These are phyloP conservation scores for Marchantia polymorpha DNA, from an alignment of 225 moss, liverwort and hornwort species.

Conservation along the genomic window DNA sequence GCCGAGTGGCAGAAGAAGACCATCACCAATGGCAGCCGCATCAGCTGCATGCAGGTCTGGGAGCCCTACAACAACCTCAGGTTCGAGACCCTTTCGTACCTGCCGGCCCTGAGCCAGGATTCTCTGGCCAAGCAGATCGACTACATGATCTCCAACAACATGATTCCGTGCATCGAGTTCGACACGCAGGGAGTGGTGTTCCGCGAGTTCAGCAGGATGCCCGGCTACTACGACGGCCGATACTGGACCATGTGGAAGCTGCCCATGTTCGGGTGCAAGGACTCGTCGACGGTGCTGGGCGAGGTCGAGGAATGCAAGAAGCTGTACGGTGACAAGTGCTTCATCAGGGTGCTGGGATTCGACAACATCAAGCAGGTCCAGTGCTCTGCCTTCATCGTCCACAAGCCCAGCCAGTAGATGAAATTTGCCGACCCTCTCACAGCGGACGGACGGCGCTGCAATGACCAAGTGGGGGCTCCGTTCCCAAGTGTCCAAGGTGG, in stretches of 20 bases:
- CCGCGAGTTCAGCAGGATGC: constrained; percentile 27
- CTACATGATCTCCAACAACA: constrained; percentile 41
- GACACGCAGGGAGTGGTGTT: background rate
- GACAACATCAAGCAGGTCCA: constrained; percentile 64
- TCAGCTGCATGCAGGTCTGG: constrained; percentile 31
- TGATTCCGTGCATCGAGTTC: constrained; percentile 48
- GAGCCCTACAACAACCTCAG: constrained; percentile 28
- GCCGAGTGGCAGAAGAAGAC: constrained; percentile 35
- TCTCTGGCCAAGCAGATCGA: constrained; percentile 48
- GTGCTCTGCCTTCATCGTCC: constrained; percentile 49
- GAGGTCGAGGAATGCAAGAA: constrained; percentile 58
- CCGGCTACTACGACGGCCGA: constrained; percentile 62
- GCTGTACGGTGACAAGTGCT: constrained; percentile 40
- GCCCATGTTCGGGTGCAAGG: constrained; percentile 63
- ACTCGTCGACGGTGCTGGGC: constrained; percentile 44
- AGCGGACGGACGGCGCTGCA: no score
- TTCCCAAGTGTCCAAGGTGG: no score
- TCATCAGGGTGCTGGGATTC: constrained; percentile 57
- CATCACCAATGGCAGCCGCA: constrained; percentile 47
- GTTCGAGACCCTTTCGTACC: constrained; percentile 42
- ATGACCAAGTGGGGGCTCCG: no score
- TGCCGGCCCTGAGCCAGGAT: constrained; percentile 26
- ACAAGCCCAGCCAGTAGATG: background rate
- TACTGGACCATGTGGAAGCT: constrained; percentile 89
- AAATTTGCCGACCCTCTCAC: no score